Conservation (phyloP, 495 filamentous ascomycete genomes). For the Penicillium pancosmium region DNA sequence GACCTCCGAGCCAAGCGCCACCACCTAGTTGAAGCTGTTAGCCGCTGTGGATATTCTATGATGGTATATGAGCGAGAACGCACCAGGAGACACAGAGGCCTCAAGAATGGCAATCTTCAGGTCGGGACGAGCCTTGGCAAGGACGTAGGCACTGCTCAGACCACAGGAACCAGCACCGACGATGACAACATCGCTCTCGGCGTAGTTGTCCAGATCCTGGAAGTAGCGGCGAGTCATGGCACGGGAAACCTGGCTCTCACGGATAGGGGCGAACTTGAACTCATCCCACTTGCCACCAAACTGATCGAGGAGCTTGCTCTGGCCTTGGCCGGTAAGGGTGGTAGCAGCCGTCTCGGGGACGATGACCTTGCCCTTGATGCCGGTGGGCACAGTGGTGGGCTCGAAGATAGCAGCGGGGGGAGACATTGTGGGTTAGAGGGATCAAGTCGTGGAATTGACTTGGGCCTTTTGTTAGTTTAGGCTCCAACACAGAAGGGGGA, state of each 20-base stretch:
- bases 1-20: constrained; percentile 90
- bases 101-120: constrained; percentile 92
- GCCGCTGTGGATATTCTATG: neutral
- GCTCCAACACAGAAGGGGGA: constrained; percentile 34
- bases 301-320: constrained; percentile 60
- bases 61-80: constrained; percentile 1
- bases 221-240: constrained; percentile 95
- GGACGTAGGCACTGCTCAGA: constrained; percentile 78
- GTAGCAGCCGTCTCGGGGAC: constrained; percentile 43
- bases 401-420: constrained; percentile 65
- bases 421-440: constrained; percentile 62
- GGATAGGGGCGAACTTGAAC: constrained; percentile 83
- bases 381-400: constrained; percentile 42
- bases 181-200: constrained; percentile 91
- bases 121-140: constrained; percentile 82
- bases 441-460: constrained; percentile 45
- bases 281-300: constrained; percentile 70
- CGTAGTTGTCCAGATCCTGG: constrained; percentile 82
- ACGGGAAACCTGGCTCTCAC: constrained; percentile 86
- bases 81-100: constrained; percentile 76
- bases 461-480: constrained; percentile 33
- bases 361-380: constrained; percentile 50
- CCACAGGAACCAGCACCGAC: constrained; percentile 87
- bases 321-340: constrained; percentile 36
- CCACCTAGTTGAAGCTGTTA: constrained; percentile 52